Conservation (phyloP, 495 filamentous ascomycete species). For the Hypoxylon fuscum region DNA sequence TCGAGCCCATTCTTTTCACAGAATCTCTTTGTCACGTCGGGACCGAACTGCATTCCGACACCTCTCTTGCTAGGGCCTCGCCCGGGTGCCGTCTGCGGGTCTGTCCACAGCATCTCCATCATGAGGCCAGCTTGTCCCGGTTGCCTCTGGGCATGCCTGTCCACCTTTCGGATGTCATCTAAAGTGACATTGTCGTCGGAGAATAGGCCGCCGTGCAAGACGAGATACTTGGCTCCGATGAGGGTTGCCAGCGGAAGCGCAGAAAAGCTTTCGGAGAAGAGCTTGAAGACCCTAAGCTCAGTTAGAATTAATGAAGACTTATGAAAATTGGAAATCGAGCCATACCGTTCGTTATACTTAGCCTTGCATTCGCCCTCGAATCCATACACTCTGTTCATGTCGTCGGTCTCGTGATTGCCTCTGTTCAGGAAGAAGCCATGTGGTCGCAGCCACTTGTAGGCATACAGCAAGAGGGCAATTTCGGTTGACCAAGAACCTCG, state of each 20-base stretch:
- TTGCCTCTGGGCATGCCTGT: slow-evolving; percentile 91
- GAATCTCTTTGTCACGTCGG: slow-evolving; percentile 96
- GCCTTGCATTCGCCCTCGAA: slow-evolving; percentile 98
- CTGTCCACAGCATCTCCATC: slow-evolving; percentile 99
- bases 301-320: slow-evolving; percentile 29
- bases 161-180: slow-evolving; percentile 91
- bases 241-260: slow-evolving; percentile 92
- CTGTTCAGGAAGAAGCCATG: slow-evolving; percentile 93
- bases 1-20: slow-evolving; percentile 95
- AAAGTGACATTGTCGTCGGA: slow-evolving; percentile 93
- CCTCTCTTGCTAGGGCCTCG: slow-evolving; percentile 95
- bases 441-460: slow-evolving; percentile 95
- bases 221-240: slow-evolving; percentile 90
- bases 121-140: slow-evolving; percentile 96
- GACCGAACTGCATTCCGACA: slow-evolving; percentile 95
- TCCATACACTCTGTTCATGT: slow-evolving; percentile 99
- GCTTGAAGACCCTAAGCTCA: slow-evolving; percentile 75
- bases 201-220: slow-evolving; percentile 95
- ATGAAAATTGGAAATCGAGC: neutral
- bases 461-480: slow-evolving; percentile 91
- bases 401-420: slow-evolving; percentile 98
- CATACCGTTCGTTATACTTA: slow-evolving; percentile 89
- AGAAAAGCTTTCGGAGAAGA: slow-evolving; percentile 98
- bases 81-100: slow-evolving; percentile 86
- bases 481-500: slow-evolving; percentile 97